phyloP scores from a whole-genome alignment of 2,329 filamentous ascomycete genomes.

The Westerdykella ornata region DNA sequence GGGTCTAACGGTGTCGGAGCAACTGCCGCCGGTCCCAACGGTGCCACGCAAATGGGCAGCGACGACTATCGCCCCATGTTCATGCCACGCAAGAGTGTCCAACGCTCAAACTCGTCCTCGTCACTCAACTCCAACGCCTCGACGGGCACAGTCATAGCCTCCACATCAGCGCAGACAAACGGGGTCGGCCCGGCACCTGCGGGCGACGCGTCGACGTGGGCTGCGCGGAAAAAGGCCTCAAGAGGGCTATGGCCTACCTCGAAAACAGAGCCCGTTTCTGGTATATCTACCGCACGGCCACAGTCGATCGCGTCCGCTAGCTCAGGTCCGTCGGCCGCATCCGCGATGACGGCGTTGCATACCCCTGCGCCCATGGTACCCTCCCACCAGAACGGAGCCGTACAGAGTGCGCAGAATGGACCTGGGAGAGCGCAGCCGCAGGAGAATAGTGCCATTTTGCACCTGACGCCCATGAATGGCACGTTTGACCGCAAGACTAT shows the following conservation, averaged over 20 bases:
- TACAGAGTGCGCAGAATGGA: slow-evolving; percentile 54
- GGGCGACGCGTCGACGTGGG: slow-evolving; percentile 34
- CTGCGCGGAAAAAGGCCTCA: slow-evolving; percentile 46
- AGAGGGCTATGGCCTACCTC: slow-evolving; percentile 58
- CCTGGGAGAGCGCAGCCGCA: slow-evolving; percentile 40
- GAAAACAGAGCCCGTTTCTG: slow-evolving; percentile 60
- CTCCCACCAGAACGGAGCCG: slow-evolving; percentile 63
- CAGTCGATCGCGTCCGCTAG: slow-evolving; percentile 55
- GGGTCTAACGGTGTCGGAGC: slow-evolving; percentile 46
- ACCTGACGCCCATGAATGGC: slow-evolving; percentile 83
- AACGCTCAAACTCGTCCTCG: slow-evolving; percentile 85
- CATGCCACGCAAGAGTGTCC: slow-evolving; percentile 77
- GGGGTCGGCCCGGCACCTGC: slow-evolving; percentile 43
- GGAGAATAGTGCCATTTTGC: slow-evolving; percentile 69
- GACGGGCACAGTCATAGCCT: slow-evolving; percentile 58
- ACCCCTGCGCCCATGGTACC: slow-evolving; percentile 57
- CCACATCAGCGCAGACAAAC: slow-evolving; percentile 57
- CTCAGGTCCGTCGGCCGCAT: slow-evolving; percentile 53
- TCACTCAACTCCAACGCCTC: slow-evolving; percentile 62
- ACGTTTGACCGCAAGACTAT: slow-evolving; percentile 98
- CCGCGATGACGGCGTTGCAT: slow-evolving; percentile 57
- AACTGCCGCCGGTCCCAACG: slow-evolving; percentile 41
- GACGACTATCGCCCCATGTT: slow-evolving; percentile 79
- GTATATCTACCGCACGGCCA: slow-evolving; percentile 55
- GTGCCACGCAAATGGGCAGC: slow-evolving; percentile 64